Evolutionary conservation across 148 eudicot species (phyloP), one percentile per base, ranked within the genome.

Genomic region (Chenopodium album): DNA sequence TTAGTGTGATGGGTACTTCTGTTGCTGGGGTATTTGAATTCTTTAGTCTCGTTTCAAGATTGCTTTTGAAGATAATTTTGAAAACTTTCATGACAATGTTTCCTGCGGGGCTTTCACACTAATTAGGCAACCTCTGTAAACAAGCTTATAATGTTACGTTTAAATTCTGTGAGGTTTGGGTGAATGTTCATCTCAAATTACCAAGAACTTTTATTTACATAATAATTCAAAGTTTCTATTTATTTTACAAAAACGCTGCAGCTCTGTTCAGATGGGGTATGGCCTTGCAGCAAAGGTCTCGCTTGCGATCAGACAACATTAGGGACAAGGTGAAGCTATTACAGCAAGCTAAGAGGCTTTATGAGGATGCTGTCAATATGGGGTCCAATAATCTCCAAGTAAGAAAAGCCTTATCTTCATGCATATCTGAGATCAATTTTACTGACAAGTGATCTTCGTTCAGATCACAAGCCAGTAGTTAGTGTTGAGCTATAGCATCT

Each of bases 201-300:
- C 44, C 44, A 41, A 41, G 44, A 41, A 41, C 1, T 5, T 34
- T 34, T 34, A 34, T 19, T 19, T 26, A 14, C 9, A 60, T 4
- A 60, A 4, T 50, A 47, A 46, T 34, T 50, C 34, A 12, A 17
- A 17, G 52, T 28, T 26, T 23, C 56, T 74, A n/a, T 47, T 9
- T 69, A 71, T 59, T 37, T 14, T 73, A 28, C 54, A 11, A 17
- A 73, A 73, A 68, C 0, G 2, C 47, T 90, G 89, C 94, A 95
- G 98, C 98, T 84, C 90, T 95, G 52, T 94, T 88, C 86, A 88
- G 95, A 90, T 96, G 99, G 99, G 99, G 94, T 41, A 85, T 89
- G 77, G 91, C 94, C 32, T 85, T 95, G 83, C 98, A 93, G 85
- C 94, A 93, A 81, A 89, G 98, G 74, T 92, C 98, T 9, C 94